Evolutionary conservation across 805 yeast genomes (phyloP).

Genomic region (Candida arabinofermentans): DNA sequence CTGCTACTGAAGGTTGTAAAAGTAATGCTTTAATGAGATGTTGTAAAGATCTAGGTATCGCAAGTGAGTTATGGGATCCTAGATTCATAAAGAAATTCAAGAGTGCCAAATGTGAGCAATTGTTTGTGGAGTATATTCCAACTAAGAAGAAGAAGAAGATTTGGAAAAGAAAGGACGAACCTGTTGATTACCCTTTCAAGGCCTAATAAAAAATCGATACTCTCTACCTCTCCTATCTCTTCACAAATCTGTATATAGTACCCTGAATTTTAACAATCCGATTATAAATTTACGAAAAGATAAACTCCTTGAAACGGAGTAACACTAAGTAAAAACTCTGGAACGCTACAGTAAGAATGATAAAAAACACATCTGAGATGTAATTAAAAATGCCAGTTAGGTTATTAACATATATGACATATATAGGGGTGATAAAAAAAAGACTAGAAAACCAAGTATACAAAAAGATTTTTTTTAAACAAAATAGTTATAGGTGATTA

Average conservation of each 20-base stretch:
- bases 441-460: neutral
- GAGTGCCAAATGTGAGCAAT: constrained; percentile 65
- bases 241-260: neutral
- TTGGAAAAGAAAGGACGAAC: constrained; percentile 85
- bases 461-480: constrained; percentile 1
- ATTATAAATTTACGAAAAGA: too few relatives aligned
- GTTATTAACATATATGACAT: neutral
- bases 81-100: constrained; percentile 72
- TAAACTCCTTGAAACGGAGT: too few relatives aligned
- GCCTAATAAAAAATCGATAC: constrained; percentile 14
- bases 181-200: constrained; percentile 83
- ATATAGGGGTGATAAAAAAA: constrained; percentile 1
- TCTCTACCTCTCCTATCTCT: too few relatives aligned
- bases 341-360: neutral
- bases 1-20: constrained; percentile 96
- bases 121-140: constrained; percentile 78
- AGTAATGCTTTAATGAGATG: constrained; percentile 97
- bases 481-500: neutral
- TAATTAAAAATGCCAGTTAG: neutral
- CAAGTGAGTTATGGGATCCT: constrained; percentile 98
- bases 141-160: constrained; percentile 84
- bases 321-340: too few relatives aligned
- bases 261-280: too few relatives aligned
- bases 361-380: constrained; percentile 1
- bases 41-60: constrained; percentile 95